These are phyloP conservation scores for Parietaria judaica DNA, from an alignment of 306 rosid species.

Conservation along the genomic window DNA sequence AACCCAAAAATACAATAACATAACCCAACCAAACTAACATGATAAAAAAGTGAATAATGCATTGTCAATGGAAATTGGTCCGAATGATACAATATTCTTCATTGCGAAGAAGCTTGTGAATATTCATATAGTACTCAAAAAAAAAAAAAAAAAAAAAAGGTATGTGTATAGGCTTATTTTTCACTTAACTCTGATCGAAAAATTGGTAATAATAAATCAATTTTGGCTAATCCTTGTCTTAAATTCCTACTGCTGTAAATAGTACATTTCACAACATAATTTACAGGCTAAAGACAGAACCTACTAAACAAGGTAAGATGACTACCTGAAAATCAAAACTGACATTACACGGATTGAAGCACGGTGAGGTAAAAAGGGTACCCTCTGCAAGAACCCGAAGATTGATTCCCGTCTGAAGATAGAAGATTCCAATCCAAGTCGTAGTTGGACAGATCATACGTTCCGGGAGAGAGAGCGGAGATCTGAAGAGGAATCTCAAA, in stretches of 20 bases:
- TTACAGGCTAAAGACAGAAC: constrained; percentile 26
- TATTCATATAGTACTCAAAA: too few species aligned
- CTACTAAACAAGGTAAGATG: constrained; percentile 11
- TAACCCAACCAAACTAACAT: too few species aligned
- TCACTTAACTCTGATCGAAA: constrained; percentile 12
- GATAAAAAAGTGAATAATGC: too few species aligned
- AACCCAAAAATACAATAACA: too few species aligned
- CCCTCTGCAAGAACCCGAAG: constrained; percentile 70
- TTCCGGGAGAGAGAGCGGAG: constrained; percentile 81
- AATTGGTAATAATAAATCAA: constrained; percentile 17
- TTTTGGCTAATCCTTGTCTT: constrained; percentile 22
- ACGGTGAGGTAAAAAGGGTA: constrained; percentile 69
- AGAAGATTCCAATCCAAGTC: constrained; percentile 63
- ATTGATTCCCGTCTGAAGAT: constrained; percentile 22
- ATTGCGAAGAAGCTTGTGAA: too few species aligned
- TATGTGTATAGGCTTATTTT: constrained; percentile 9
- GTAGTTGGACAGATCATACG: constrained; percentile 69
- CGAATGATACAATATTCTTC: too few species aligned
- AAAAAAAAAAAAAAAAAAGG: too few species aligned
- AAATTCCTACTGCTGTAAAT: constrained; percentile 26
- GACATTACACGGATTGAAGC: constrained; percentile 56
- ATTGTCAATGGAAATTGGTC: too few species aligned
- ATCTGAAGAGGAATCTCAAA: constrained; percentile 76
- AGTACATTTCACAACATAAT: constrained; percentile 26
- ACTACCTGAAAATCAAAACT: constrained; percentile 17